Base-by-base conservation (phyloP, 2,329 filamentous ascomycete species). In the Botrytis medusae region DNA sequence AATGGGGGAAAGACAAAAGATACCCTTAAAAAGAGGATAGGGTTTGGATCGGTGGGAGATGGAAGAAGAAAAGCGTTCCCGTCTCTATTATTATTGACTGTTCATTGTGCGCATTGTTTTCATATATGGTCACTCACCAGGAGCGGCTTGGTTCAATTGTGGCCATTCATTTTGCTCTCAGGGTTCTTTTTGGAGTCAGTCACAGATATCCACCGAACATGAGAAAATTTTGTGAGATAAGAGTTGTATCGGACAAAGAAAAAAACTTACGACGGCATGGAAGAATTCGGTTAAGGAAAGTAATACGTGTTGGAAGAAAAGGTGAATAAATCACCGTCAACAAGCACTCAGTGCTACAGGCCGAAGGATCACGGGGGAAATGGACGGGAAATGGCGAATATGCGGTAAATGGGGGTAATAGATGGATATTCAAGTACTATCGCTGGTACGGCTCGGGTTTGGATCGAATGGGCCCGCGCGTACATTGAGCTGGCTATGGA, bases 1-100 rank as follows among this genome's bases (percentile, higher is more conserved):
- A 69, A 69, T 25, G 32, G 65, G 34, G 37, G 48, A 14, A 57
- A 69, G 65, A 68, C 65, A 68, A 68, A 68, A 68, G 22, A 69
- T 44, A 42, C 32, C 32, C 37, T 25, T 42, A 68, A 69, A 68
- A 57, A 16, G 10, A 48, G 65, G n/a, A 6, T 22, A 44, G 34
- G n/a, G 48, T 29, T 57, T 37, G n/a, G 25, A 69, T 40, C 22
- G n/a, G 51, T 32, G 25, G 37, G 37, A 42, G 48, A 20, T 42
- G 48, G 37, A 57, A 29, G 22, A n/a, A n/a, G 54, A n/a, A 54
- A 10, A 25, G 37, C 34, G 10, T 68, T 68, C 29, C 57, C 10
- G 20, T 32, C 48, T 29, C 48, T 22, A 40, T 69, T 40, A 5
- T 57, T 57, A 44, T 42, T n/a, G 18, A 68, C 48, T 69, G 37